phyloP scores from a whole-genome alignment of 2,329 filamentous ascomycete species.

The Decorospora gaudefroyi region DNA sequence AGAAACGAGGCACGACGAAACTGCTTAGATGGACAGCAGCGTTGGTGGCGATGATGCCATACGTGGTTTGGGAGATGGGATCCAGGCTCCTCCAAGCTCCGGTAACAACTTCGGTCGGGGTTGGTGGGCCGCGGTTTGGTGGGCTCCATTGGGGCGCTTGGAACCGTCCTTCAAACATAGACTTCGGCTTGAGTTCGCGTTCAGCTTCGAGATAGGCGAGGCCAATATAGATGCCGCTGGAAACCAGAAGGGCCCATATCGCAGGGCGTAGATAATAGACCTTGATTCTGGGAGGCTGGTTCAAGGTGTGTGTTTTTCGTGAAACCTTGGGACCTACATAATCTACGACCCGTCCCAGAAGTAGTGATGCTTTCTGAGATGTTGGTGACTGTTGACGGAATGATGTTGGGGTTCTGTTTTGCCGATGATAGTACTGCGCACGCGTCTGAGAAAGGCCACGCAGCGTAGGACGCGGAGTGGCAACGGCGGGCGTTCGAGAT shows the following conservation, averaged over 20 bases:
- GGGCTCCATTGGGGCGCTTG: conserved; percentile 24
- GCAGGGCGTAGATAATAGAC: conserved; percentile 37
- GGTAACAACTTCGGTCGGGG: conserved; percentile 35
- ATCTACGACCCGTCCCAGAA: conserved; percentile 9
- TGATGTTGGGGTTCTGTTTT: conserved; percentile 7
- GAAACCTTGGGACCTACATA: not conserved
- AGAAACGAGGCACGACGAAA: conserved; percentile 28
- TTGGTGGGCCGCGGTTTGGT: conserved; percentile 24
- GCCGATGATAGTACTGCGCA: conserved; percentile 9
- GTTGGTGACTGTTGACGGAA: conserved; percentile 9
- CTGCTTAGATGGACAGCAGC: conserved; percentile 34
- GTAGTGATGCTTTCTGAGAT: conserved; percentile 10
- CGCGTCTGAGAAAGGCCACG: conserved; percentile 9
- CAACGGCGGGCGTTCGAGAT: conserved; percentile 1
- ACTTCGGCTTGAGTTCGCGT: conserved; percentile 27
- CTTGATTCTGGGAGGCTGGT: conserved; percentile 18
- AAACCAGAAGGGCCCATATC: conserved; percentile 36
- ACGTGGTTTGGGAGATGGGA: conserved; percentile 35
- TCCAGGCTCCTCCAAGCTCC: conserved; percentile 31
- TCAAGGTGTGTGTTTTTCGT: not conserved
- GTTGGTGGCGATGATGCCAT: conserved; percentile 38
- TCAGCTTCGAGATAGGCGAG: conserved; percentile 39
- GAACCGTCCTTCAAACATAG: conserved; percentile 18
- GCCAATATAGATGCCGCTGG: conserved; percentile 34
- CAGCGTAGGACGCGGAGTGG: conserved; percentile 1